These are phyloP conservation scores for Spinacia oleracea DNA, from an alignment of 179 eudicot species.

Conservation along the genomic window DNA sequence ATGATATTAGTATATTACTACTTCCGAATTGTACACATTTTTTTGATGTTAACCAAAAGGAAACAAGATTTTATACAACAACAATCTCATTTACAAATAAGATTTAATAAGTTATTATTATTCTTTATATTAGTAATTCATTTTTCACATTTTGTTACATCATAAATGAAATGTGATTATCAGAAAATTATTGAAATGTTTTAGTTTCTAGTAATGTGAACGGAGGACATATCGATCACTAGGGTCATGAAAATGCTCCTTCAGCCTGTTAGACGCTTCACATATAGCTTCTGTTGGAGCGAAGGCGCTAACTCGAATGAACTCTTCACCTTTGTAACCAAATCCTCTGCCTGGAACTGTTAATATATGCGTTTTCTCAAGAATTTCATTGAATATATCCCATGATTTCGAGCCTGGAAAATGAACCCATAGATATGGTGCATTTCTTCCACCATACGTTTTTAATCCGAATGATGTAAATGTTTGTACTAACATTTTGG, in stretches of 20 bases:
- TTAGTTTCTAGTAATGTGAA: background rate
- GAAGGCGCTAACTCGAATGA: constrained; percentile 70
- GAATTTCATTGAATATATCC: constrained; percentile 65
- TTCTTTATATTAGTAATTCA: too few species aligned
- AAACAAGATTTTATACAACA: too few species aligned
- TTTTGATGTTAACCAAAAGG: too few species aligned
- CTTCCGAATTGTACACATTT: too few species aligned
- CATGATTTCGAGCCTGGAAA: constrained; percentile 59
- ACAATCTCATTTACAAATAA: too few species aligned
- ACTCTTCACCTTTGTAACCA: constrained; percentile 71
- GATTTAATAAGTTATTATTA: too few species aligned
- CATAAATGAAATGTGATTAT: too few species aligned
- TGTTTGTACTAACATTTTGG: constrained; percentile 29
- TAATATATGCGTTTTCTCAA: constrained; percentile 63
- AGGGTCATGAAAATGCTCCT: constrained; percentile 29
- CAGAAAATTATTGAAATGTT: too few species aligned
- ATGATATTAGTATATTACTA: too few species aligned
- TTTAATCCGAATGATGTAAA: constrained; percentile 28
- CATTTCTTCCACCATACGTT: constrained; percentile 42
- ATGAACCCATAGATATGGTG: constrained; percentile 50
- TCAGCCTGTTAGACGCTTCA: constrained; percentile 70
- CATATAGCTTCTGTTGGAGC: constrained; percentile 54
- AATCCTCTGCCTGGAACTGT: constrained; percentile 84
- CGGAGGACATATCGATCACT: background rate
- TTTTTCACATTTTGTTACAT: too few species aligned